phyloP scores from a whole-genome alignment of 805 yeast species.

The Wickerhamomyces chaumierensis region DNA sequence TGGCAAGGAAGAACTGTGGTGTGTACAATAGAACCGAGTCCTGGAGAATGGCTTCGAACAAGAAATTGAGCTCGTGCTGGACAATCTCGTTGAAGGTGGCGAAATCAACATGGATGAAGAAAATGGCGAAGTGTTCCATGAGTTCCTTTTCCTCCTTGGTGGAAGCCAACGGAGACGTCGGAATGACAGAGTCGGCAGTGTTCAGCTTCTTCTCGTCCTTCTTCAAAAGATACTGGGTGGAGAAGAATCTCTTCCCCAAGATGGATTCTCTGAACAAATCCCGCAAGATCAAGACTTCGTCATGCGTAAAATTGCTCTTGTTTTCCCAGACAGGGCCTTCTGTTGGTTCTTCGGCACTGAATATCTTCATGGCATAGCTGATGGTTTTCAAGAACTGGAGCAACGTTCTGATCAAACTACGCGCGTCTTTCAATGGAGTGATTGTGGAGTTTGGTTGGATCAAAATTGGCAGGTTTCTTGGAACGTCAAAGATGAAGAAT shows the following conservation, averaged over 20 bases:
- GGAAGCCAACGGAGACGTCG: slow-evolving; percentile 74
- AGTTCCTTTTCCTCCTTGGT: slow-evolving; percentile 90
- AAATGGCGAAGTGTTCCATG: slow-evolving; percentile 91
- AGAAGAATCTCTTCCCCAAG: slow-evolving; percentile 67
- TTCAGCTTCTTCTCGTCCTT: slow-evolving; percentile 15
- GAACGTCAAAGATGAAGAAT: slow-evolving; percentile 34
- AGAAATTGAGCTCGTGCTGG: slow-evolving; percentile 63
- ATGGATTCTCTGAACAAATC: slow-evolving; percentile 78
- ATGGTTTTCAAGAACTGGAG: slow-evolving; percentile 86
- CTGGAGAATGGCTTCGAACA: slow-evolving; percentile 67
- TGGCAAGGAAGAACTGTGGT: slow-evolving; percentile 89
- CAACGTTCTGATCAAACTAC: slow-evolving; percentile 76
- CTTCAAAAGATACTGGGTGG: slow-evolving; percentile 24
- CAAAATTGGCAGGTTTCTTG: slow-evolving; percentile 45
- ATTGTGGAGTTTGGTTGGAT: slow-evolving; percentile 32
- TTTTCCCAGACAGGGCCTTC: slow-evolving; percentile 33
- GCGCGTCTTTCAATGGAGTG: slow-evolving; percentile 78
- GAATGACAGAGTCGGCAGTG: slow-evolving; percentile 56
- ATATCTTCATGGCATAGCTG: slow-evolving; percentile 77
- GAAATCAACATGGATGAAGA: slow-evolving; percentile 88
- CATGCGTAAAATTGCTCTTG: slow-evolving; percentile 75
- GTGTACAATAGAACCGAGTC: slow-evolving; percentile 83
- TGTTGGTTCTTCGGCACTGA: slow-evolving; percentile 68
- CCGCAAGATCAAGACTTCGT: slow-evolving; percentile 71
- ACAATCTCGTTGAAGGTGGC: slow-evolving; percentile 92